A percentile compares a stretch with the other conserved stretches of the same genome.
phyloP scores from a whole-genome alignment of 768 basidiomycete species.

The Russula sp. region DNA sequence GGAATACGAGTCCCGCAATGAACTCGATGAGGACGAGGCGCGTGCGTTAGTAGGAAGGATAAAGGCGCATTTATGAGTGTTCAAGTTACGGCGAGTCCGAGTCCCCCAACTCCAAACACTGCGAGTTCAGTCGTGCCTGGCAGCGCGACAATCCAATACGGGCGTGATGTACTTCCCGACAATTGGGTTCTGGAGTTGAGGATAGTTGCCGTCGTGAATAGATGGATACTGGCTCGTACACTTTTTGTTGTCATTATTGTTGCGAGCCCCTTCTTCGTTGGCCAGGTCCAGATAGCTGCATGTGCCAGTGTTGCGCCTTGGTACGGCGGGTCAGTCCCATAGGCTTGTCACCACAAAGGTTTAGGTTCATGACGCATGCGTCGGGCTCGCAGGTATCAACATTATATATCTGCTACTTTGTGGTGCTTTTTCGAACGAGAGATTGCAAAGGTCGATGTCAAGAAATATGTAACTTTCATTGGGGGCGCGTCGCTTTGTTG shows the following conservation, averaged over 20 bases:
- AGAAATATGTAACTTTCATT: no score
- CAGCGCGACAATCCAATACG: background rate
- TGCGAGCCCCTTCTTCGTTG: background rate
- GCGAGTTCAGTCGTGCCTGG: background rate
- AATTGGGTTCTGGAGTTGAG: background rate
- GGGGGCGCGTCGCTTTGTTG: no score
- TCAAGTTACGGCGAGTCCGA: background rate
- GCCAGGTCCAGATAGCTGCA: background rate
- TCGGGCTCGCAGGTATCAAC: background rate
- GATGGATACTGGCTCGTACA: background rate
- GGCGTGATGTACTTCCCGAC: background rate
- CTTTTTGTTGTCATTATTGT: background rate
- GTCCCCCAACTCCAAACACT: background rate
- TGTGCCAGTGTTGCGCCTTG: no score
- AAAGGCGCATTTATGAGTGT: slow-evolving; percentile 16
- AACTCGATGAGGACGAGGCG: slow-evolving; percentile 58
- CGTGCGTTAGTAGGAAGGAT: slow-evolving; percentile 40
- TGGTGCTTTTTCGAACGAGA: background rate
- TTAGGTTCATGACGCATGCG: background rate
- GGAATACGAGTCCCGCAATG: slow-evolving; percentile 52
- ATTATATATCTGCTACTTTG: background rate
- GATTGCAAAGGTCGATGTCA: background rate
- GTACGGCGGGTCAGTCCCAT: no score
- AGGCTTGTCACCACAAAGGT: background rate
- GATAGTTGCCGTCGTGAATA: background rate